Base-by-base conservation (phyloP, 805 yeast species). In the Kodamaea hsintzibuensis region DNA sequence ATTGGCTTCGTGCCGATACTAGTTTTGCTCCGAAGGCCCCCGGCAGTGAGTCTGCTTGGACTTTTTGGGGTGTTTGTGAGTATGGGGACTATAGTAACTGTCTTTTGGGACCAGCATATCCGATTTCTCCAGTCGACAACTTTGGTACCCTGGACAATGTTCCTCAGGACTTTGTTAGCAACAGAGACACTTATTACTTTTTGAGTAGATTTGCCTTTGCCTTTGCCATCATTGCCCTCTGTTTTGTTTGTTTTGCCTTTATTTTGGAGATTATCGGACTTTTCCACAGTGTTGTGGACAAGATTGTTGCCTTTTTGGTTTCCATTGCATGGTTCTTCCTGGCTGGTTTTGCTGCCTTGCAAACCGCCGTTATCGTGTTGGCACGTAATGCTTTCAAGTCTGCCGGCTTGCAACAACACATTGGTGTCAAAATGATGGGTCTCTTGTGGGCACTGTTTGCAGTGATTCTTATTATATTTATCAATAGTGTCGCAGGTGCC, bases 1-100 rank as follows among this genome's bases (percentile, higher is more conserved):
- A 87, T 73, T 91, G 95, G 92, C 65, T 92, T 42, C 77, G 83
- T 64, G 96, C 91, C 25, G 86, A 85, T 62, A 91, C 97, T 49
- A 65, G 81, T 3, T 40, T 40, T 17, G 71, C 67, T 42, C 81
- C 86, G 54, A 52, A 77, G 59, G 67, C 75, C 44, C 86, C 88
- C 7, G 72, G 79, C 27, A 68, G 67, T 38, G 65, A 70, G 13
- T 76, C 90, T 2, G 83, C 92, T 62, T 92, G 97, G 97, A 88
- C 92, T 9, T 82, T 82, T 70, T 92, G 93, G 81, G 85, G 86
- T 57, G 77, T 86, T 46, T 85, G 90, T 68, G 77, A 80, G 57
- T 81, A 82, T 52, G 57, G 65, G 43, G 77, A 83, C 69, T 91
- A 91, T 72, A 68, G 83, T 44, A 55, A 69, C 17, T 80, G 79